A percentile compares a stretch with the other conserved stretches of the same genome.
Evolutionary conservation across 1,284 basidiomycete species (phyloP).

Genomic region (Bjerkandera adusta): DNA sequence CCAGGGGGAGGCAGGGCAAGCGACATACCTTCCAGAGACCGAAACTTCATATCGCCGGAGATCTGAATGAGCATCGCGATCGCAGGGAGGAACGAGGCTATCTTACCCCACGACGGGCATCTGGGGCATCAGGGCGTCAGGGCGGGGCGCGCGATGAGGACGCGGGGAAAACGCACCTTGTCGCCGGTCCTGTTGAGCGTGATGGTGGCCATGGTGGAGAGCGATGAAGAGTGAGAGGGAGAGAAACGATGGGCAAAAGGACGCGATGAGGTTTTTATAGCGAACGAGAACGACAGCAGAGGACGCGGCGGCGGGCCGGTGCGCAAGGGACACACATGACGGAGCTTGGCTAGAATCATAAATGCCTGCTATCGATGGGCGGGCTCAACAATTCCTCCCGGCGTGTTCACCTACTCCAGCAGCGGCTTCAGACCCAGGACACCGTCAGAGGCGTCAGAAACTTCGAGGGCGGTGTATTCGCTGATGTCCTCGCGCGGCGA

Average conservation of each 20-base stretch:
- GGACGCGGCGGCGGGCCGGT: conserved; percentile 14
- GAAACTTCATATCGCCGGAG: conserved; percentile 39
- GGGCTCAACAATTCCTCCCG: no score
- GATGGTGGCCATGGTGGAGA: conserved; percentile 35
- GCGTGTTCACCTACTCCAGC: no score
- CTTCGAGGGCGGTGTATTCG: no score
- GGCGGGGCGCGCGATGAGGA: conserved; percentile 7
- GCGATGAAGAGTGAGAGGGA: conserved; percentile 14
- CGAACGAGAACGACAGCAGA: not conserved
- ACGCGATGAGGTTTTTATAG: conserved; percentile 10
- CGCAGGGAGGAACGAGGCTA: not conserved
- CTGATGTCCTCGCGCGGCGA: no score
- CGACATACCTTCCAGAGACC: conserved; percentile 64
- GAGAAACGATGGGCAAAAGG: conserved; percentile 8
- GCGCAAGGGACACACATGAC: conserved; percentile 12
- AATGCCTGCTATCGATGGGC: no score
- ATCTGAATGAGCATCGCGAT: conserved; percentile 10
- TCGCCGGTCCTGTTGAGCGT: conserved; percentile 58
- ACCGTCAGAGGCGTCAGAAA: no score
- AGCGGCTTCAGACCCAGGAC: no score
- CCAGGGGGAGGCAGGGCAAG: not conserved
- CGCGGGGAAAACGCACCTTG: conserved; percentile 39
- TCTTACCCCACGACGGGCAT: conserved; percentile 63
- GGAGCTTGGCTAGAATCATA: conserved; percentile 11
- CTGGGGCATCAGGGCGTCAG: conserved; percentile 30